Conservation (phyloP, 2,329 filamentous ascomycete genomes). For the Fusarium fujikuroi region DNA sequence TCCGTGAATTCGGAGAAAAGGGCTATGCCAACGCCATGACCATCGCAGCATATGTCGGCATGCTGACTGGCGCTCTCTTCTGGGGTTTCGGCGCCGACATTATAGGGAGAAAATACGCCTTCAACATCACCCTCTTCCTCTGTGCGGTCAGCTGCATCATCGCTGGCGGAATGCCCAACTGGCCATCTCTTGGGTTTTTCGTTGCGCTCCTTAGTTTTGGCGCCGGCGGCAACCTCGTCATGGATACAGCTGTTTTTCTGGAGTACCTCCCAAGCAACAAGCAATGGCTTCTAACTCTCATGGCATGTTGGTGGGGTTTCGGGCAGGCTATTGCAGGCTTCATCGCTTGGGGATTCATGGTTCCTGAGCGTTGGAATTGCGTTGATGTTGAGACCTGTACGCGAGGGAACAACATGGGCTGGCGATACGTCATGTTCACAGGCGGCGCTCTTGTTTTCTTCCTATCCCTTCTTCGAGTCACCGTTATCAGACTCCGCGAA, state of each 20-base stretch:
- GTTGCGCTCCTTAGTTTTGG: constrained; percentile 4
- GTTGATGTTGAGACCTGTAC: not conserved
- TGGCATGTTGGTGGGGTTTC: constrained; percentile 27
- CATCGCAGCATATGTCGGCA: constrained; percentile 10
- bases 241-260: constrained; percentile 22
- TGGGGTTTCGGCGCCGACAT: constrained; percentile 31
- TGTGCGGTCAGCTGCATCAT: not conserved
- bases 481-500: not conserved
- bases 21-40: constrained; percentile 12
- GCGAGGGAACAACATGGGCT: not conserved
- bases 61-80: constrained; percentile 13
- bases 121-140: constrained; percentile 20
- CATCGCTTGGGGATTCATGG: constrained; percentile 13
- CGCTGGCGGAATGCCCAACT: not conserved
- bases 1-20: constrained; percentile 2
- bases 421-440: constrained; percentile 32
- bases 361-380: constrained; percentile 1
- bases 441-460: constrained; percentile 13
- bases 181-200: constrained; percentile 4
- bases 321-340: constrained; percentile 14
- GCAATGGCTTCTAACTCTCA: constrained; percentile 14
- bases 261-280: constrained; percentile 13
- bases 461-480: constrained; percentile 12
- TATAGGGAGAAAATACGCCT: constrained; percentile 14
- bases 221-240: constrained; percentile 12